Evolutionary conservation across 2,329 filamentous ascomycete species (phyloP).

Genomic region (Colletotrichum somersetense): DNA sequence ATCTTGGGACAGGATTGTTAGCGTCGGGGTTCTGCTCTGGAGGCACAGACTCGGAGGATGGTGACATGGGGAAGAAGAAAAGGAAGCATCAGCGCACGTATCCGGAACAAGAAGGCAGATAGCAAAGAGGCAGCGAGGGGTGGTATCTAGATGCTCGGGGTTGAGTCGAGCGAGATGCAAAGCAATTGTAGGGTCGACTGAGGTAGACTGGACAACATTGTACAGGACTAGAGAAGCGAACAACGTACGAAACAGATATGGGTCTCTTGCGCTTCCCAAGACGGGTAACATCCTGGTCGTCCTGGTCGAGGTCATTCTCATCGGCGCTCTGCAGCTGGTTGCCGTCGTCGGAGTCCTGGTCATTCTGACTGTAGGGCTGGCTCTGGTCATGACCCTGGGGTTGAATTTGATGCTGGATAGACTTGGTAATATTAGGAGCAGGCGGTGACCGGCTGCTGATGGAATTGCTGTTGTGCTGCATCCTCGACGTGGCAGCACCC

Average conservation of each 20-base stretch:
- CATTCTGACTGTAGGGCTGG: conserved; percentile 38
- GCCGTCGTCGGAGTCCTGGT: conserved; percentile 63
- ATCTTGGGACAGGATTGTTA: conserved; percentile 62
- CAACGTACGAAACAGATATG: conserved; percentile 70
- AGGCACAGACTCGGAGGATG: conserved; percentile 42
- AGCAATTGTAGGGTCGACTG: conserved; percentile 37
- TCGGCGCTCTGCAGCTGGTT: conserved; percentile 58
- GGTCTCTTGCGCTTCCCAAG: conserved; percentile 71
- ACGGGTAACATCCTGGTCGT: conserved; percentile 57
- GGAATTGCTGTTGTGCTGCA: conserved; percentile 44
- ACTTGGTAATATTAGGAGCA: conserved; percentile 33
- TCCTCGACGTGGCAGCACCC: conserved; percentile 28
- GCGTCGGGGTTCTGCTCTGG: conserved; percentile 47
- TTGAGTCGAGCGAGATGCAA: conserved; percentile 23
- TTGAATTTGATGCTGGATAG: conserved; percentile 11
- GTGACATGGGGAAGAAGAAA: conserved; percentile 33
- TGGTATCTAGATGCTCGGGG: conserved; percentile 1
- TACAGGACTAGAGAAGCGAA: conserved; percentile 31
- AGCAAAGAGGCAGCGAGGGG: conserved; percentile 25
- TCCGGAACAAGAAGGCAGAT: conserved; percentile 14
- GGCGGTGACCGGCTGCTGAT: conserved; percentile 40
- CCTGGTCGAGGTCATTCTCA: conserved; percentile 58
- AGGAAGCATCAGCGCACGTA: conserved; percentile 20
- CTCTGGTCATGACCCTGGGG: conserved; percentile 11
- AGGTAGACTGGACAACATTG: conserved; percentile 15